phyloP scores from a whole-genome alignment of 140 eudicot genomes.

The Erigeron philadelphicus region DNA sequence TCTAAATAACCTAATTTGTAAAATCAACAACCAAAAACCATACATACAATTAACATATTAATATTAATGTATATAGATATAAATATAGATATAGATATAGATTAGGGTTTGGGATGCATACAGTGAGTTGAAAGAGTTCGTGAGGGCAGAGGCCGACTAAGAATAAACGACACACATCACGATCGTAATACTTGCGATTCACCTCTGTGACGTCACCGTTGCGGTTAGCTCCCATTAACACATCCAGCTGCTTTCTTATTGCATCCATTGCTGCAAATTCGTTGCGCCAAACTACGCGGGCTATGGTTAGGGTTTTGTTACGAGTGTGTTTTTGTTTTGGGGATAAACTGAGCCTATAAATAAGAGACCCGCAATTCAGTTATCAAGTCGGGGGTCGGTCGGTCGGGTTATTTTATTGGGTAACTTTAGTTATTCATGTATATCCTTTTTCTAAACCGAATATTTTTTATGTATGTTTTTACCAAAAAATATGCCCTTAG shows the following conservation, averaged over 20 bases:
- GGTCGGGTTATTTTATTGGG: too few relatives aligned
- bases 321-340: not conserved
- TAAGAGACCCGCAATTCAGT: too few relatives aligned
- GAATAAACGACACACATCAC: slow-evolving; percentile 91
- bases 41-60: not conserved
- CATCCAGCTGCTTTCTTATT: slow-evolving; percentile 86
- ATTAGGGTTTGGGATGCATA: slow-evolving; percentile 29
- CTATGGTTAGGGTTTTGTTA: slow-evolving; percentile 34
- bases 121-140: slow-evolving; percentile 94
- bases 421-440: too few relatives aligned
- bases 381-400: too few relatives aligned
- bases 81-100: not conserved
- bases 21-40: slow-evolving; percentile 10
- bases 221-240: slow-evolving; percentile 90
- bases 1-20: slow-evolving; percentile 2
- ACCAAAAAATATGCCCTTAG: too few relatives aligned
- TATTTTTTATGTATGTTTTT: too few relatives aligned
- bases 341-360: too few relatives aligned
- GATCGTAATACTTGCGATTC: slow-evolving; percentile 85
- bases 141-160: slow-evolving; percentile 94
- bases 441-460: too few relatives aligned
- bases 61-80: not conserved
- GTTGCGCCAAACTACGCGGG: not conserved
- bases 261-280: slow-evolving; percentile 60
- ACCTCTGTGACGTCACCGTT: slow-evolving; percentile 87